Base-by-base conservation (phyloP, 2,329 filamentous ascomycete genomes). In the Coleophoma crateriformis region DNA sequence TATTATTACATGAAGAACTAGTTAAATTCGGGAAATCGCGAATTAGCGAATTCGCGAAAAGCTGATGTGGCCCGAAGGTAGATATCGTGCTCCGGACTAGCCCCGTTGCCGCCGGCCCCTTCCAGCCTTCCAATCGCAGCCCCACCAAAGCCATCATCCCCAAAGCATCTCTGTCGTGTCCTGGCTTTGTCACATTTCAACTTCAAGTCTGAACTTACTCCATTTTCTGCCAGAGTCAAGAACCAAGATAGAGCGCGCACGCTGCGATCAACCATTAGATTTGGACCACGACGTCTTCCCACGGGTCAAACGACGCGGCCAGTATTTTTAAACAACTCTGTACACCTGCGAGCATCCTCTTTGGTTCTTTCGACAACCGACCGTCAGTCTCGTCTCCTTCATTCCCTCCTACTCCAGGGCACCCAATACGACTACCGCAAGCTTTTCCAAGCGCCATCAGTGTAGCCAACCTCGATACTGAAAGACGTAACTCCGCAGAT, bases 301-400 rank as follows among this genome's bases (percentile, higher is more conserved):
- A 59, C 56, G 58, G 47, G 61, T 62, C 60, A 42, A 64, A 56
- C 52, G 58, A 61, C 52, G 59, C 56, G 55, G 54, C 57, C 39
- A 50, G 48, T 44, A 60, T 63, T 44, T 54, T 70, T 42, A 60
- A 54, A 46, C 58, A 61, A 45, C 67, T 67, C 50, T 59, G 57
- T 50, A 71, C 71, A 10, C 66, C 67, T 17, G 66, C 66, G 43
- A 64, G 64, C 48, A 54, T 73, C 43, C 63, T 75, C 11, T 76
- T 73, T 53, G 64, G 71, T 52, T 63, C 61, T 64, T 64, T 19
- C 59, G 57, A 37, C 60, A 55, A 48, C 67, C 19, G 8, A 12
- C 19, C 14, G 37, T 15, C 19, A 10, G 37, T 39, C 37, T 8
- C 37, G 11, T 39, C 64, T 41, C 61, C 61, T 20, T 58, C 54